Conservation (phyloP, 169 alveolate genomes). For the Eimeria sp. region DNA sequence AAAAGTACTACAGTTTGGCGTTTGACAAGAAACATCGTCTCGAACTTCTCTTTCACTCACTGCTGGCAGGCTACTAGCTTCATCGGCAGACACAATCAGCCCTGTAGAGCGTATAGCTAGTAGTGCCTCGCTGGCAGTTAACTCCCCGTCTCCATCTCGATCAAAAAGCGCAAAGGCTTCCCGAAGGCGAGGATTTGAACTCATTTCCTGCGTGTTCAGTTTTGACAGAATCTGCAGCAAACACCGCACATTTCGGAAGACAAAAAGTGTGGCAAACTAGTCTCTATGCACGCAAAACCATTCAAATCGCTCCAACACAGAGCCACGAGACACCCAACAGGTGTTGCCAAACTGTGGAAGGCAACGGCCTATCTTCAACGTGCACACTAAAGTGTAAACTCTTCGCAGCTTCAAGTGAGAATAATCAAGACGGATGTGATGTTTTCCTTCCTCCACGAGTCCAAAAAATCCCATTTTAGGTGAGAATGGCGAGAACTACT, state of each 20-base stretch:
- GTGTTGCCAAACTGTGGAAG: background rate
- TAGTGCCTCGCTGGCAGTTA: slow-evolving; percentile 53
- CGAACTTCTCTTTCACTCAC: slow-evolving; percentile 19
- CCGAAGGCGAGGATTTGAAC: slow-evolving; percentile 68
- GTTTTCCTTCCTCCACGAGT: background rate
- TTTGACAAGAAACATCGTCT: background rate
- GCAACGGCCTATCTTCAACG: background rate
- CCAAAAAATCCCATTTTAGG: background rate
- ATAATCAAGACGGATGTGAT: background rate
- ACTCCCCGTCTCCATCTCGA: slow-evolving; percentile 76
- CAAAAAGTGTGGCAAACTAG: background rate
- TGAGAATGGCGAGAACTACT: background rate
- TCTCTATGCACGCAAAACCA: background rate
- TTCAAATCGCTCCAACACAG: background rate
- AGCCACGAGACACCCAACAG: background rate
- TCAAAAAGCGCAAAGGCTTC: slow-evolving; percentile 82
- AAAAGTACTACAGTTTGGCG: background rate
- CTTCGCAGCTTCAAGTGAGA: background rate
- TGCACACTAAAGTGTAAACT: background rate
- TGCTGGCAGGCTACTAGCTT: slow-evolving; percentile 41
- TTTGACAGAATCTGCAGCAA: background rate
- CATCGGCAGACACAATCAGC: slow-evolving; percentile 63
- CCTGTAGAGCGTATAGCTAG: slow-evolving; percentile 72
- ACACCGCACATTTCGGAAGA: background rate
- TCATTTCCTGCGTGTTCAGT: background rate